phyloP scores from a whole-genome alignment of 2,329 filamentous ascomycete species.

The Penicillium sp. region DNA sequence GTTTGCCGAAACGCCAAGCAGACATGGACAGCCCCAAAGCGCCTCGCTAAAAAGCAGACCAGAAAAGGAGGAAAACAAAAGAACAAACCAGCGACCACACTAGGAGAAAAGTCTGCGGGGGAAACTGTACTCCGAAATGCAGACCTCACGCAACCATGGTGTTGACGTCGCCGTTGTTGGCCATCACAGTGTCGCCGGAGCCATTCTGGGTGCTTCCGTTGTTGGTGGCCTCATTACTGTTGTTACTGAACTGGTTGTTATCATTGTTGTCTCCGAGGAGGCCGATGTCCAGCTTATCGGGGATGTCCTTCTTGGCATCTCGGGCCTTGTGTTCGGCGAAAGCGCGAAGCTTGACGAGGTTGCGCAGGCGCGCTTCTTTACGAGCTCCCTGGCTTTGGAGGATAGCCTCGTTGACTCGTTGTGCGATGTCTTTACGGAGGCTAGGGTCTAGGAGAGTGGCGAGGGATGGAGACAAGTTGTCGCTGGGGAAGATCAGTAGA shows the following conservation, averaged over 20 bases:
- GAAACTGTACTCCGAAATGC: background rate
- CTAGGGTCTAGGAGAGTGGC: slow-evolving; percentile 76
- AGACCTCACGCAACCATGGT: slow-evolving; percentile 42
- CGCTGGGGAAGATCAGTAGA: slow-evolving; percentile 82
- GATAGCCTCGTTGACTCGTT: slow-evolving; percentile 86
- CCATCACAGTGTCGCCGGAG: slow-evolving; percentile 44
- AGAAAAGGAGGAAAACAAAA: background rate
- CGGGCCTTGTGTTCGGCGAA: slow-evolving; percentile 73
- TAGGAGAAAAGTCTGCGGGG: background rate
- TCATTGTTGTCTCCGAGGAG: slow-evolving; percentile 37
- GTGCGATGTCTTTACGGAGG: slow-evolving; percentile 80
- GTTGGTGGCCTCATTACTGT: slow-evolving; percentile 26
- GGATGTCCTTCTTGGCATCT: slow-evolving; percentile 50
- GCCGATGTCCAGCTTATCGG: slow-evolving; percentile 48
- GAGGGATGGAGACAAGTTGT: slow-evolving; percentile 74
- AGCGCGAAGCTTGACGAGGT: slow-evolving; percentile 76
- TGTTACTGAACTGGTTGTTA: slow-evolving; percentile 16
- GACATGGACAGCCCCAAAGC: slow-evolving; percentile 17
- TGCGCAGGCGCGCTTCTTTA: slow-evolving; percentile 78
- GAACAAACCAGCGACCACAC: background rate
- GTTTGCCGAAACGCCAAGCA: background rate
- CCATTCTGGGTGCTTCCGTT: slow-evolving; percentile 31
- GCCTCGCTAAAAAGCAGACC: slow-evolving; percentile 25
- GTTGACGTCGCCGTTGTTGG: slow-evolving; percentile 45
- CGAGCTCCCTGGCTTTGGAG: slow-evolving; percentile 70